These are phyloP conservation scores for Amorphotheca resinae DNA, from an alignment of 495 filamentous ascomycete genomes.

Conservation along the genomic window DNA sequence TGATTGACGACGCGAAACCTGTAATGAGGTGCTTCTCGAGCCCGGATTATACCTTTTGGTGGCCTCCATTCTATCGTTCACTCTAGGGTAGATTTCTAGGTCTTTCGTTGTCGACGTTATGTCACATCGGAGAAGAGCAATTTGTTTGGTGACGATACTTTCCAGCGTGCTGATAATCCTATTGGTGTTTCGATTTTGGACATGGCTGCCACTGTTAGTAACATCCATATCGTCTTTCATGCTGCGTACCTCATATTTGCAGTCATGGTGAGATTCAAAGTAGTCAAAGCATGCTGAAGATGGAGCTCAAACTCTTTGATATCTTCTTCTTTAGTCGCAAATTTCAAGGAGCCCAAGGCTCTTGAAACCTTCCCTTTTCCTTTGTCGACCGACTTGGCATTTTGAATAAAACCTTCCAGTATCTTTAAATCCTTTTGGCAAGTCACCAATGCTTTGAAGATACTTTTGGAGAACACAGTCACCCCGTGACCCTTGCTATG, in stretches of 20 bases:
- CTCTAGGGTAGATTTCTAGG: neutral
- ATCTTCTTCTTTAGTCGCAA: constrained; percentile 4
- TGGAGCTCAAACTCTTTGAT: constrained; percentile 7
- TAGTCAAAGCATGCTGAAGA: neutral
- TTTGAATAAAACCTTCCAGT: neutral
- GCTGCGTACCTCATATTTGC: constrained; percentile 3
- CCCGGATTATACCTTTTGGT: neutral
- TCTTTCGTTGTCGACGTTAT: neutral
- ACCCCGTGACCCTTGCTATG: neutral
- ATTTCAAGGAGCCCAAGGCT: neutral
- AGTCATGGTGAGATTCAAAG: constrained; percentile 5
- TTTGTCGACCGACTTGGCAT: neutral
- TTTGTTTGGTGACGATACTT: neutral
- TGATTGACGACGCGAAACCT: neutral
- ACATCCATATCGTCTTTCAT: neutral
- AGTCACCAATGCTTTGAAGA: neutral
- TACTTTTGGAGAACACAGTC: neutral
- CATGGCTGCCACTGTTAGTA: neutral
- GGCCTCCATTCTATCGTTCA: neutral
- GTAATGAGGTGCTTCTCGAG: neutral
- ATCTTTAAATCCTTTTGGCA: neutral
- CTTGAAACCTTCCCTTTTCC: neutral
- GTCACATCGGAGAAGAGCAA: neutral
- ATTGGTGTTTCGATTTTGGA: neutral
- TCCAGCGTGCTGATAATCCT: neutral